Conservation (phyloP, 1,139 yeast species). For the Yamadazyma oceani region DNA sequence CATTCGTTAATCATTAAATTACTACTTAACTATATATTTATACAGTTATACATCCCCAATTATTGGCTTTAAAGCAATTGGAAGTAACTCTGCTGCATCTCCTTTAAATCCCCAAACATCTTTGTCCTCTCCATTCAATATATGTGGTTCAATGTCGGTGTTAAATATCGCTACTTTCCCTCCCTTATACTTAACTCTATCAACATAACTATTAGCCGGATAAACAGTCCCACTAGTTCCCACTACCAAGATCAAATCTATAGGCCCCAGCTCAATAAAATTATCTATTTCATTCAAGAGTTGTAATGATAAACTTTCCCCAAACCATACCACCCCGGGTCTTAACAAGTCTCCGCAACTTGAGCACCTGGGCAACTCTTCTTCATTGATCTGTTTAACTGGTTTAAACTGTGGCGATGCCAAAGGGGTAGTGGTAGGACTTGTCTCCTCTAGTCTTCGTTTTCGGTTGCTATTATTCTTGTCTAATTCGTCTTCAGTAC, state of each 20-base stretch:
- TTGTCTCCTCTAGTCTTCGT: constrained; percentile 51
- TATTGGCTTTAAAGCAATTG: constrained; percentile 61
- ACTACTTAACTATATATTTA: constrained; percentile 53
- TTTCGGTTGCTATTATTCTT: constrained; percentile 13
- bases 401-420: constrained; percentile 49
- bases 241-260: constrained; percentile 75
- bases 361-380: constrained; percentile 77
- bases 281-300: constrained; percentile 67
- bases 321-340: constrained; percentile 94
- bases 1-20: constrained; percentile 9
- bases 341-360: constrained; percentile 60
- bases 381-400: constrained; percentile 44
- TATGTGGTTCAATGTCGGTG: constrained; percentile 54
- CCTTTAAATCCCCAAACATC: constrained; percentile 75
- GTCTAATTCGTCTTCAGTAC: constrained; percentile 33
- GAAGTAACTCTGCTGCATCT: constrained; percentile 74
- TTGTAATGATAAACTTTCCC: constrained; percentile 72
- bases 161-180: constrained; percentile 86
- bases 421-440: constrained; percentile 31
- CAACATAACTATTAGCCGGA: constrained; percentile 92
- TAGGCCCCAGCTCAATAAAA: constrained; percentile 56
- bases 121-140: constrained; percentile 38
- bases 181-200: constrained; percentile 66
- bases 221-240: constrained; percentile 87
- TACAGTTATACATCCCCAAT: constrained; percentile 40